Evolutionary conservation across 1,284 basidiomycete genomes (phyloP), one percentile per base, ranked within the genome.

Genomic region (Tilletia walkeri): DNA sequence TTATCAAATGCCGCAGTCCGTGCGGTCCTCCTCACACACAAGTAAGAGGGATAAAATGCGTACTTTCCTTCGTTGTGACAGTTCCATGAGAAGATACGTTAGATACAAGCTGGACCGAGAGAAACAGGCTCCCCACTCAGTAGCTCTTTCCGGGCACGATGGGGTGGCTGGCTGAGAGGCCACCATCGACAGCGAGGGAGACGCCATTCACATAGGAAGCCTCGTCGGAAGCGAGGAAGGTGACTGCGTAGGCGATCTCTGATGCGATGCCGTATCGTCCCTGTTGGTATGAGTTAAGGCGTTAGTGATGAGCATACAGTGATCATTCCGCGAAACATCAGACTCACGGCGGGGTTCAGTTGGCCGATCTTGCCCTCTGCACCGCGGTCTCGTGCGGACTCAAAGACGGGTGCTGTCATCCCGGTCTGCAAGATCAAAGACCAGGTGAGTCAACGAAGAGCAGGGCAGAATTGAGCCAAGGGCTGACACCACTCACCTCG

Each of bases 151-250:
- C 90, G 0, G 89, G 90, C 1, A 90, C 86, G 36, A 91, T 89
- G 1, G 92, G 92, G 75, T 89, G 87, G 2, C 91, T 91, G 41
- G 89, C 86, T 7, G 90, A 89, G 70, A 95, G 84, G 0, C 92
- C 94, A 9, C 94, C 95, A 79, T 95, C 94, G 36, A 95, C 90
- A 0, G 90, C 90, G 49, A 94, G 87, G 74, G 90, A 91, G 79
- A 95, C 91, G 12, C 93, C 95, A 80, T 95, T 97, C 70, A 97
- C 89, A 83, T 95, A 82, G 80, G 92, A 94, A 1, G 93, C 92
- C 78, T 84, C 80, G 92, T 92, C 92, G 59, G 91, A 92, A 14
- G 92, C 93, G 61, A 97, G 86, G 86, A 94, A 96, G 20, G 93
- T 85, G 0, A 91, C 92, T 45, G 89, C 89, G 72, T 92, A 90